Conservation (phyloP, 1,284 basidiomycete genomes). For the Ganoderma boninense region DNA sequence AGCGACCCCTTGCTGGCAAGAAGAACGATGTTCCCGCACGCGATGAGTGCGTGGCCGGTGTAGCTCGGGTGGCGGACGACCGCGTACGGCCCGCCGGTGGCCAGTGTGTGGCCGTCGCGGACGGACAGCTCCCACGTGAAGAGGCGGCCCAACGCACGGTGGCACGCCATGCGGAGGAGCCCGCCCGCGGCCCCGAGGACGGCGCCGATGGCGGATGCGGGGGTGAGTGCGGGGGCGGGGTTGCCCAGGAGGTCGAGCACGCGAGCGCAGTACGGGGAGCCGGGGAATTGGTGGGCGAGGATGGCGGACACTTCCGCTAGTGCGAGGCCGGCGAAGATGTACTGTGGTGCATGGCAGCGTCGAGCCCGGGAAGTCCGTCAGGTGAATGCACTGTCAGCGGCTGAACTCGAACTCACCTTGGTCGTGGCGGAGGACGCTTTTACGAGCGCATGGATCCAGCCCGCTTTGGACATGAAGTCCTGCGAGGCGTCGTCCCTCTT, state of each 20-base stretch:
- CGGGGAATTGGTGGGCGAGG: conserved; percentile 11
- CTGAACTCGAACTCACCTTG: conserved; percentile 2
- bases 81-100: conserved; percentile 31
- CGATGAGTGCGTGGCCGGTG: conserved; percentile 12
- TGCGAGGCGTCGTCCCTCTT: not conserved
- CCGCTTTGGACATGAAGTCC: conserved; percentile 1
- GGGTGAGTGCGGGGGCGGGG: conserved; percentile 4
- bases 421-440: not conserved
- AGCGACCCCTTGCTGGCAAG: conserved; percentile 12
- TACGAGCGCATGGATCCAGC: not conserved
- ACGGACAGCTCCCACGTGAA: conserved; percentile 28
- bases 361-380: too few relatives aligned
- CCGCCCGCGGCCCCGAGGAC: conserved; percentile 10
- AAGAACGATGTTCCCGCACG: conserved; percentile 10
- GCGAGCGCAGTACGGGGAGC: conserved; percentile 7
- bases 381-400: too few relatives aligned
- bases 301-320: conserved; percentile 10
- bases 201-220: not conserved
- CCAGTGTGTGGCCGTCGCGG: conserved; percentile 19
- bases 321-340: conserved; percentile 2
- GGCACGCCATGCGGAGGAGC: conserved; percentile 21
- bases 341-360: not conserved
- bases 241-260: conserved; percentile 9
- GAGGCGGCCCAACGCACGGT: conserved; percentile 16
- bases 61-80: conserved; percentile 33